Base-by-base conservation (phyloP, 2,329 filamentous ascomycete genomes). In the Paracoccidioides lutzii region DNA sequence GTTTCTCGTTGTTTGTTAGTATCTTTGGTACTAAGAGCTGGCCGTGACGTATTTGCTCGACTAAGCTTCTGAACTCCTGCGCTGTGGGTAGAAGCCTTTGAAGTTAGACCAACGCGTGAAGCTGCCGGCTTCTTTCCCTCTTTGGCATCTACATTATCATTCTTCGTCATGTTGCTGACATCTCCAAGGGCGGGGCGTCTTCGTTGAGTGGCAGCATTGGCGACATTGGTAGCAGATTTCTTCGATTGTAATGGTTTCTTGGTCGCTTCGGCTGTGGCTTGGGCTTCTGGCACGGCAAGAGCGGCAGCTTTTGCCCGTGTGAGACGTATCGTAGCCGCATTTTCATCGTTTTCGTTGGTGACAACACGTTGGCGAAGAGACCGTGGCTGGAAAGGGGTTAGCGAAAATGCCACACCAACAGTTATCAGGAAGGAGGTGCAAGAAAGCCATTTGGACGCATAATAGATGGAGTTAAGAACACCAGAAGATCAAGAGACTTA, bases 291-390 rank as follows among this genome's bases (percentile, higher is more conserved):
- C 43, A 69, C 70, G 43, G 69, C 70, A 43, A 81, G 78, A 50
- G 87, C 85, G 57, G 89, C 88, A 53, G 90, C 84, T 76, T 97
- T 96, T 63, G 93, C 90, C 75, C 93, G 83, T 65, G 93, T 97
- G 70, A 96, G 77, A 75, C 90, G 89, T 74, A 87, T 88, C 59
- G 87, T 83, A 28, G 64, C 75, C 61, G 74, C 81, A 71, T 95
- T 95, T 77, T 96, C 93, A 71, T 96, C 91, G 70, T 96, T 96
- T 78, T 96, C 90, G 73, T 94, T 93, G 62, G 85, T 86, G 66
- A 85, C 80, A 70, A 83, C 81, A 74, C 90, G 85, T 70, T 83
- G 81, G 73, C 86, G 82, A 66, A 83, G 78, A 69, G 81, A 77
- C 73, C 87, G 85, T 77, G 79, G 81, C 85, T 85, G 67, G 62